Base-by-base conservation (phyloP, 257 asterid genomes). In the Fraxinus americana region DNA sequence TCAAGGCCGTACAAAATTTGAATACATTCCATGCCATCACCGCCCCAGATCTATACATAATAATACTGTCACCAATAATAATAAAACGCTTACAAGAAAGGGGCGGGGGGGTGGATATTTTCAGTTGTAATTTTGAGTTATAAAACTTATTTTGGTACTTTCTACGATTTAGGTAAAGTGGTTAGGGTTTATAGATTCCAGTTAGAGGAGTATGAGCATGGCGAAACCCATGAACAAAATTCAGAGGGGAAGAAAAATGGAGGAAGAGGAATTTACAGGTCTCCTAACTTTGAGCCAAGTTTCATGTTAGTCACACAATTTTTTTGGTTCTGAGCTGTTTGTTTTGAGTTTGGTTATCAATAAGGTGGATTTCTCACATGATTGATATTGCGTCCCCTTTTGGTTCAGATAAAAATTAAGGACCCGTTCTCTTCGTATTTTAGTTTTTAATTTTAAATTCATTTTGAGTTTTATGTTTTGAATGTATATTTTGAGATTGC, bases 21-120 rank as follows among this genome's bases (percentile, higher is more conserved):
- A 96, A 96, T 43, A 96, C 97, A 78, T 96, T 96, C 99, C 99
- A 96, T 67, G 99, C 99, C 99, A 96, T 96, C 78, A 83, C 92
- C 2, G 89, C 90, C 70, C 99, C 99, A 96, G 99, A 96, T 96
- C 99, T 96, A 87, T 93, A 82, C 99, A 96, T 96, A 91, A 71
- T 90, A 78, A 11, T 41, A 32, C 1, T 5, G 65, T 54, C 65
- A 19, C 23, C 25, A 54, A 16, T 7, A 21, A 61, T 61, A 61
- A 23, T 61, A 9, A 1, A 21, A 61, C 32, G 2, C 67, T 21
- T 23, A 9, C 67, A 23, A 21, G 29, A 21, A 21, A 59, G 13
- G 3, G 0, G 1, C 1, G 17, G 14, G 7, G 36, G 12, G 30
- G 30, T 1, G 54, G 13, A 27, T 11, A 0, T 7, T 21, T 23